Evolutionary conservation across 2,329 filamentous ascomycete species (phyloP).

Genomic region (Xylaria sp.): DNA sequence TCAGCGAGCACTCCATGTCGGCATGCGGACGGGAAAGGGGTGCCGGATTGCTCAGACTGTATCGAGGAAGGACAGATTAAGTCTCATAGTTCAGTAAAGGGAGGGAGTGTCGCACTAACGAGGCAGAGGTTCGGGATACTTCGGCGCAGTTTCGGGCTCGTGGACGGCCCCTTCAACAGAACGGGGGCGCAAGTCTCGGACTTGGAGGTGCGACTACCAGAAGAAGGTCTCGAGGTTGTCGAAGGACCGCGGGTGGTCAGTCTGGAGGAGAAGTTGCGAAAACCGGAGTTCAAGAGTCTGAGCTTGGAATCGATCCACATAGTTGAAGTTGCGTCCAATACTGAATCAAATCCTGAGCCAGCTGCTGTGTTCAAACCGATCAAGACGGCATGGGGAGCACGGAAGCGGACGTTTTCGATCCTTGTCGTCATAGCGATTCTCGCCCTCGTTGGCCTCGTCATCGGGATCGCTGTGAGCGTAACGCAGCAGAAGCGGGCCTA

Average conservation of each 20-base stretch:
- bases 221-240: slow-evolving; percentile 44
- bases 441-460: slow-evolving; percentile 37
- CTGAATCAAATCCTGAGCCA: neutral
- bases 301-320: slow-evolving; percentile 14
- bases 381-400: slow-evolving; percentile 30
- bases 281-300: slow-evolving; percentile 8
- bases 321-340: neutral
- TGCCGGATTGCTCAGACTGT: slow-evolving; percentile 38
- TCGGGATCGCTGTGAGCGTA: slow-evolving; percentile 42
- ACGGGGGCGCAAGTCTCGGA: slow-evolving; percentile 26
- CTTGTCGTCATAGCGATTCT: slow-evolving; percentile 38
- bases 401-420: slow-evolving; percentile 37
- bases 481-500: slow-evolving; percentile 32
- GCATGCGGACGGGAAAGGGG: slow-evolving; percentile 25
- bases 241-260: slow-evolving; percentile 38
- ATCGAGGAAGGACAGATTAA: slow-evolving; percentile 33
- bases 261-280: slow-evolving; percentile 35
- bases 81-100: neutral
- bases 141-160: slow-evolving; percentile 44
- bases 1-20: slow-evolving; percentile 23
- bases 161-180: slow-evolving; percentile 4
- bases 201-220: slow-evolving; percentile 40
- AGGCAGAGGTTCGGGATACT: slow-evolving; percentile 32
- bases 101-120: slow-evolving; percentile 6
- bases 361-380: neutral